Evolutionary conservation across 2,329 filamentous ascomycete species (phyloP).

Genomic region (Periconia sp.): DNA sequence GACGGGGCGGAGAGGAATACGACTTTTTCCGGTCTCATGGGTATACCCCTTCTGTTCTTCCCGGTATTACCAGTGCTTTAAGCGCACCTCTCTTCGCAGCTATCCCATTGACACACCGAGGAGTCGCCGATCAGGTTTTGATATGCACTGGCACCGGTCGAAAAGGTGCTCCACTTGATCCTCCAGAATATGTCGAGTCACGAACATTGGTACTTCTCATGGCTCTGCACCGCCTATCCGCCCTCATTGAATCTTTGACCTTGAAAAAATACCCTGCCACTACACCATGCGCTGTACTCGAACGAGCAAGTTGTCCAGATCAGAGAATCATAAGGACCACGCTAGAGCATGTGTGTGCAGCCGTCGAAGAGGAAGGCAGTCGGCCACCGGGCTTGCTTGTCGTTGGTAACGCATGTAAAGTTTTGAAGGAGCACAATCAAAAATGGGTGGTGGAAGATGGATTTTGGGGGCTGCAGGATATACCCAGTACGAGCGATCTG

Average conservation of each 20-base stretch:
- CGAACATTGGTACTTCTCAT: slow-evolving; percentile 93
- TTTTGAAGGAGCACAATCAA: slow-evolving; percentile 63
- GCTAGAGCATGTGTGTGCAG: slow-evolving; percentile 73
- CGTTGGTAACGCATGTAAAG: slow-evolving; percentile 80
- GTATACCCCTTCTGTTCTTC: slow-evolving; percentile 72
- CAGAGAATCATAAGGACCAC: slow-evolving; percentile 91
- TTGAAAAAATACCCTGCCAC: slow-evolving; percentile 64
- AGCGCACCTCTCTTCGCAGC: slow-evolving; percentile 84
- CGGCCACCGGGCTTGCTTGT: slow-evolving; percentile 87
- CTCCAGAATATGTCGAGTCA: slow-evolving; percentile 73
- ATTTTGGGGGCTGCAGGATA: slow-evolving; percentile 69
- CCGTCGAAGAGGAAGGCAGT: slow-evolving; percentile 86
- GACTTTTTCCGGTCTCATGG: slow-evolving; percentile 77
- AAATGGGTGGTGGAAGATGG: slow-evolving; percentile 88
- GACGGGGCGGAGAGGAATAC: slow-evolving; percentile 90
- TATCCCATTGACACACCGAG: slow-evolving; percentile 85
- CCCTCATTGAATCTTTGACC: slow-evolving; percentile 69
- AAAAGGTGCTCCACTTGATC: slow-evolving; percentile 80
- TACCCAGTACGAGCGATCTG: slow-evolving; percentile 10
- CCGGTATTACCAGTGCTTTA: slow-evolving; percentile 86
- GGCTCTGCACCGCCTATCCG: slow-evolving; percentile 82
- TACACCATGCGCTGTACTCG: slow-evolving; percentile 91
- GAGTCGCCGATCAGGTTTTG: slow-evolving; percentile 87
- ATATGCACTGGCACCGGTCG: slow-evolving; percentile 96
- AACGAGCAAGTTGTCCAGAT: slow-evolving; percentile 90